phyloP scores from a whole-genome alignment of 2,329 filamentous ascomycete species.

The Rosellinia necatrix region DNA sequence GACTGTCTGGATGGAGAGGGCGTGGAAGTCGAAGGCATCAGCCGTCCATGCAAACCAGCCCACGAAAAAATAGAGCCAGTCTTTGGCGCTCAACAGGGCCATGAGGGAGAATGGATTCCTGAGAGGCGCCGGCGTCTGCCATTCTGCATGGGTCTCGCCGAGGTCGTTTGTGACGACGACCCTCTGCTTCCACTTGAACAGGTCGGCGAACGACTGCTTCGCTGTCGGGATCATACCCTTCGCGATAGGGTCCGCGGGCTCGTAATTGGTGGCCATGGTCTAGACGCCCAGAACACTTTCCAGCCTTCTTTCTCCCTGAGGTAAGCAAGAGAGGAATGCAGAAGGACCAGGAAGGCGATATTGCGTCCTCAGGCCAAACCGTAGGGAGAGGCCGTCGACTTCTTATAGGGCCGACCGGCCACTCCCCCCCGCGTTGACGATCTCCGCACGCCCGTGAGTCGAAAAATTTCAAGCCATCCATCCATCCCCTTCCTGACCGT shows the following conservation, averaged over 20 bases:
- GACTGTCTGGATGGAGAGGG: slow-evolving; percentile 76
- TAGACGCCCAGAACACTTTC: background rate
- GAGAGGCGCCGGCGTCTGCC: slow-evolving; percentile 68
- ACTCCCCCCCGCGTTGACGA: background rate
- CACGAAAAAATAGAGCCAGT: slow-evolving; percentile 78
- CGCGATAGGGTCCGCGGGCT: slow-evolving; percentile 65
- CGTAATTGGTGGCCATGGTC: slow-evolving; percentile 31
- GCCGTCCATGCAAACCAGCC: slow-evolving; percentile 78
- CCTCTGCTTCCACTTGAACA: slow-evolving; percentile 76
- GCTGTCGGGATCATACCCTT: slow-evolving; percentile 68
- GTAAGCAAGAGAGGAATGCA: background rate
- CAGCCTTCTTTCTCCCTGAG: background rate
- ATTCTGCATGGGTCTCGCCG: slow-evolving; percentile 69
- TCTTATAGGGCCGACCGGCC: slow-evolving; percentile 12
- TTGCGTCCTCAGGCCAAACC: background rate
- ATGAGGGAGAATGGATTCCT: slow-evolving; percentile 73
- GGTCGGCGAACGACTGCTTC: slow-evolving; percentile 65
- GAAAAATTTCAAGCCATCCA: background rate
- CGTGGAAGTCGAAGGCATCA: slow-evolving; percentile 84
- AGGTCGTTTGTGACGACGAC: slow-evolving; percentile 67
- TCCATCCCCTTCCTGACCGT: background rate
- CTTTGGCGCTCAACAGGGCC: slow-evolving; percentile 63
- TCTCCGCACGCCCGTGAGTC: slow-evolving; percentile 9
- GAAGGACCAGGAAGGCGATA: background rate
- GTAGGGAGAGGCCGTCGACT: background rate